Percentiles rank a stretch among this genome's conserved stretches.
Conservation (phyloP, 1,284 basidiomycete species). For the Leccinum fuscescens region DNA sequence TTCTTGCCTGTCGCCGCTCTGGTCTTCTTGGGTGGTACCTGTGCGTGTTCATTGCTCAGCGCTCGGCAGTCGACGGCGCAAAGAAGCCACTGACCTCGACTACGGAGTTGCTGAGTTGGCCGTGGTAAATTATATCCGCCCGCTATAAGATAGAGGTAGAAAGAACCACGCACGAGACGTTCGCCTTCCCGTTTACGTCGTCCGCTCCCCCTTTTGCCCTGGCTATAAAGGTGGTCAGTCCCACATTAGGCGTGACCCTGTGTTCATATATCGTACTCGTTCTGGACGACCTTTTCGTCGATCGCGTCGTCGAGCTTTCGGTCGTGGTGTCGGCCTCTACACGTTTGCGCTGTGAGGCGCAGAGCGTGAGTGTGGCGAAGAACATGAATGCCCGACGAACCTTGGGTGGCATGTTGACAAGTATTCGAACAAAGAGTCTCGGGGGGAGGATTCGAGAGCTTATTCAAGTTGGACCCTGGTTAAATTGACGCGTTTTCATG, state of each 20-base stretch:
- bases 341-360: constrained; percentile 41
- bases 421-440: neutral
- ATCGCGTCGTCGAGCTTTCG: constrained; percentile 38
- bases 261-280: constrained; percentile 15
- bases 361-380: neutral
- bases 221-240: constrained; percentile 16
- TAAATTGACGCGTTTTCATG: constrained; percentile 24
- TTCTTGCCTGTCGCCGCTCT: constrained; percentile 31
- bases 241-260: constrained; percentile 4
- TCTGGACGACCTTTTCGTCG: constrained; percentile 50
- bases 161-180: constrained; percentile 25
- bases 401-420: constrained; percentile 40
- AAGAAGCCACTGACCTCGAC: constrained; percentile 24
- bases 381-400: constrained; percentile 22
- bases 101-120: constrained; percentile 9
- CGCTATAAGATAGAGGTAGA: constrained; percentile 1
- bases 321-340: constrained; percentile 24
- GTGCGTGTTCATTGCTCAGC: neutral
- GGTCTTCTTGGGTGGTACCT: constrained; percentile 38
- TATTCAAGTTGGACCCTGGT: neutral
- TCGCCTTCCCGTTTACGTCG: constrained; percentile 5
- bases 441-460: neutral
- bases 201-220: constrained; percentile 12
- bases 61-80: neutral
- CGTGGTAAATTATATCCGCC: constrained; percentile 7